A percentile compares a stretch with the other conserved stretches of the same genome.
These are phyloP conservation scores for Amoeboaphelidium protococcarum DNA, from an alignment of 371 early-diverging fungal species.

Conservation along the genomic window DNA sequence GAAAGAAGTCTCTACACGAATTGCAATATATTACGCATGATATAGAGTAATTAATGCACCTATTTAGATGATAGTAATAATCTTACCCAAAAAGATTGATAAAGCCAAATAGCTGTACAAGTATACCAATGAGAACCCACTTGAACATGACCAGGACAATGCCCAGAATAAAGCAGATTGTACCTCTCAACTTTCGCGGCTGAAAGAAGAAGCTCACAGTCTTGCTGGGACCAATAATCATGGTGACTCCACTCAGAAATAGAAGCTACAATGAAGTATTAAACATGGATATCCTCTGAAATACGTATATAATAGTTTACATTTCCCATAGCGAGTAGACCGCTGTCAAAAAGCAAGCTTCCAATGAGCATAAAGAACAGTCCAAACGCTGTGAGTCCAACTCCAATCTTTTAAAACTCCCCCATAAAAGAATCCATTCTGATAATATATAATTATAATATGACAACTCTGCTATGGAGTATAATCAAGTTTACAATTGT, in stretches of 20 bases:
- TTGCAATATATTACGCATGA: too few species aligned
- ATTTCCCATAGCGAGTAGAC: conserved; percentile 83
- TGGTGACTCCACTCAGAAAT: conserved; percentile 59
- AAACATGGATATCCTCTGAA: not conserved
- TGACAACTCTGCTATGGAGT: too few species aligned
- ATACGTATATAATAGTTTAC: conserved; percentile 18
- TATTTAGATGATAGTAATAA: not conserved
- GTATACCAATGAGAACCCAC: conserved; percentile 65
- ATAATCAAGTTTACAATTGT: too few species aligned
- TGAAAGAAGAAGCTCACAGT: conserved; percentile 58
- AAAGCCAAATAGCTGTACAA: conserved; percentile 73
- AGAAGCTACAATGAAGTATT: conserved; percentile 28
- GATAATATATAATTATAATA: too few species aligned
- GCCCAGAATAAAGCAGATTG: conserved; percentile 72
- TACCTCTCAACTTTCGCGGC: conserved; percentile 55
- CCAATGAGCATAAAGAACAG: conserved; percentile 71
- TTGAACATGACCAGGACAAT: conserved; percentile 57
- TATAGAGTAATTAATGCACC: not conserved
- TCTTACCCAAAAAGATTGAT: conserved; percentile 79
- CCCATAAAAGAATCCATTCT: too few species aligned
- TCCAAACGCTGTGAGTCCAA: conserved; percentile 86
- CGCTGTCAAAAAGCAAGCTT: conserved; percentile 70
- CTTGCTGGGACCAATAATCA: conserved; percentile 60
- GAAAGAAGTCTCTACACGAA: conserved; percentile 66
- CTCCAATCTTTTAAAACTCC: conserved; percentile 41